These are phyloP conservation scores for Sclerotinia borealis DNA, from an alignment of 2,329 filamentous ascomycete genomes.

Conservation along the genomic window DNA sequence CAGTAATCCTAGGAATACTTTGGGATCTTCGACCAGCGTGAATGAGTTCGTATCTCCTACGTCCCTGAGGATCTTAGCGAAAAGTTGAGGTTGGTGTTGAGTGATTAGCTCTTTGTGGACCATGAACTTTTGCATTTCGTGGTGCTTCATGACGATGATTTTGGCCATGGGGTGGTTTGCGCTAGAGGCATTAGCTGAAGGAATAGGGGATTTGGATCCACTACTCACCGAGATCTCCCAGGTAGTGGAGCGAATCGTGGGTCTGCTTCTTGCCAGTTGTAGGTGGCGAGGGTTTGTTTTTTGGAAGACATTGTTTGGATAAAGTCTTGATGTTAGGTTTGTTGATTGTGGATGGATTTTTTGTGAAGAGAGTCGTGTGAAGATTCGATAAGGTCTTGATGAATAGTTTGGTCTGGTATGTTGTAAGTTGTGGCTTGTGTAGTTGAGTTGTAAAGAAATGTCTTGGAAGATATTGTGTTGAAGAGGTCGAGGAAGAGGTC, in stretches of 20 bases:
- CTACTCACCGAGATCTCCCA: neutral
- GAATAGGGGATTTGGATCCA: neutral
- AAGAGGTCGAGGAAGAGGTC: too few relatives aligned
- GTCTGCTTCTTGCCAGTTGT: neutral
- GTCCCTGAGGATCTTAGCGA: neutral
- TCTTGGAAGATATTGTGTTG: neutral
- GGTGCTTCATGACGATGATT: neutral
- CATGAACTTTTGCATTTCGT: neutral
- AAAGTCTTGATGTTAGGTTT: accelerated
- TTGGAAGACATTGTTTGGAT: neutral
- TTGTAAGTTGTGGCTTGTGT: neutral
- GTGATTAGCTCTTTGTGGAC: neutral
- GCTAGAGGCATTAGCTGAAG: neutral
- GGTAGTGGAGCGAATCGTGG: neutral
- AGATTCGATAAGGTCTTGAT: neutral
- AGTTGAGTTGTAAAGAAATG: too few relatives aligned
- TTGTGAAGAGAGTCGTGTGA: neutral
- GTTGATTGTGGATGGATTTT: neutral
- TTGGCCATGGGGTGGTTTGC: neutral
- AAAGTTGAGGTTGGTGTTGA: neutral
- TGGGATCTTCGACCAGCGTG: neutral
- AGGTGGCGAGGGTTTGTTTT: neutral
- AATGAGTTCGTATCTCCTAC: neutral
- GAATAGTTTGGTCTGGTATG: neutral
- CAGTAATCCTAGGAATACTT: neutral